Base-by-base conservation (phyloP, 441 rosid species). In the Daphne laureola region DNA sequence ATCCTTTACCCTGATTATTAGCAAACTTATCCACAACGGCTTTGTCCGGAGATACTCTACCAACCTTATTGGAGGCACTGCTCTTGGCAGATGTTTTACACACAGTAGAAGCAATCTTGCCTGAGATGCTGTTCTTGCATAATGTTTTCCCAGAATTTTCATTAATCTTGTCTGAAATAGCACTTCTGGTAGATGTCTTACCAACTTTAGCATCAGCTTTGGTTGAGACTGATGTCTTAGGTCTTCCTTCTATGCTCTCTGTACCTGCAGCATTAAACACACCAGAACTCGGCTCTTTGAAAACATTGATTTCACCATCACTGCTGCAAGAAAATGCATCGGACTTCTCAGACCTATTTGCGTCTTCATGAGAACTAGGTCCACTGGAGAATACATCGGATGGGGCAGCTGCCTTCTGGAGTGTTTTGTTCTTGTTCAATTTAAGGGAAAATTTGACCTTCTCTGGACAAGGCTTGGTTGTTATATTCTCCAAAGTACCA, bases 291-390 rank as follows among this genome's bases (percentile, higher is more conserved):
- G 65, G 38, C 45, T 43, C 64, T 43, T 61, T 49, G 55, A 59
- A 35, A 44, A 17, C 46, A 55, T 52, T 56, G 11, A 31, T 31
- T 25, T 46, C 46, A 51, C 5, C 51, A 44, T 47, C 62, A 38
- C 49, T 40, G 46, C 4, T 23, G 43, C 41, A 38, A 53, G 66
- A 49, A 59, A 46, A 66, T 44, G n/a, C 17, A 51, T 55, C 51
- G 63, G 64, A 69, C 66, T 59, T 74, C 62, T 57, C 66, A 53
- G 61, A 57, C 41, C 55, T 67, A 49, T 67, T 63, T 46, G 56
- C 59, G 57, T 64, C 73, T 63, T 67, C 66, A 31, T 55, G 61
- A 66, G 62, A 61, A 69, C 49, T 58, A 38, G 80, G 61, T 8
- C 45, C 68, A 1, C 17, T 2, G 8, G 35, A 51, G 46, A 62